Evolutionary conservation across 257 asterid species (phyloP).

Genomic region (Apocynum venetum): DNA sequence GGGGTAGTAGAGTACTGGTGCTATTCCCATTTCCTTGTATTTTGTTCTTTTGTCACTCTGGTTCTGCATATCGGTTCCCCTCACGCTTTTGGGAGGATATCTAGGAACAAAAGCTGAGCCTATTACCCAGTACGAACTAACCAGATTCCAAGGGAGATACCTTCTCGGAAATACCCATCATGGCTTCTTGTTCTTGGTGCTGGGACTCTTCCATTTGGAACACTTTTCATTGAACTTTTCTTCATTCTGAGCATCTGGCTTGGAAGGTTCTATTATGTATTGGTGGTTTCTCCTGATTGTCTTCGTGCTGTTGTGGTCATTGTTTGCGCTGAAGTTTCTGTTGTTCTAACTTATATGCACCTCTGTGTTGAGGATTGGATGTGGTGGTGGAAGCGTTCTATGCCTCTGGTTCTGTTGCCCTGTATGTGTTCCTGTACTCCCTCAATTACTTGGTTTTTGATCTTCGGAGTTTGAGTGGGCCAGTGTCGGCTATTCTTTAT

Average conservation of each 20-base stretch:
- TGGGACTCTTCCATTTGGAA: constrained; percentile 88
- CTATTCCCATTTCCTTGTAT: constrained; percentile 70
- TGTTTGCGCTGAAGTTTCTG: constrained; percentile 83
- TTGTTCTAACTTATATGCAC: constrained; percentile 85
- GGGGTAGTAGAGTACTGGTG: constrained; percentile 90
- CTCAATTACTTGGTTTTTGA: constrained; percentile 78
- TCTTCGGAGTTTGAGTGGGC: constrained; percentile 82
- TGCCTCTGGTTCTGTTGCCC: constrained; percentile 79
- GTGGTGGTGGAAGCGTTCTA: constrained; percentile 98
- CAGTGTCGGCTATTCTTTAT: constrained; percentile 67
- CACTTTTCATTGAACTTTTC: constrained; percentile 85
- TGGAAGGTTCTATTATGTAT: constrained; percentile 74
- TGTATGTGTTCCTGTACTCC: constrained; percentile 74
- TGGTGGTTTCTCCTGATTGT: constrained; percentile 80
- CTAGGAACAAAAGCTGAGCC: constrained; percentile 63
- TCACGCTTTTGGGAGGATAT: constrained; percentile 76
- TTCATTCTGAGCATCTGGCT: constrained; percentile 88
- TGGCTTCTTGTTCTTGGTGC: constrained; percentile 92
- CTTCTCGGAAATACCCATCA: constrained; percentile 68
- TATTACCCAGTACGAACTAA: constrained; percentile 77
- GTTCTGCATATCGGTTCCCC: constrained; percentile 89
- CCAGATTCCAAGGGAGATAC: constrained; percentile 85
- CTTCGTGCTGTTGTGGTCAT: constrained; percentile 48
- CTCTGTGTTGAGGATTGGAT: constrained; percentile 89
- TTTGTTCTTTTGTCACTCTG: constrained; percentile 63